phyloP scores from a whole-genome alignment of 441 rosid species.

The Capsella rubella region DNA sequence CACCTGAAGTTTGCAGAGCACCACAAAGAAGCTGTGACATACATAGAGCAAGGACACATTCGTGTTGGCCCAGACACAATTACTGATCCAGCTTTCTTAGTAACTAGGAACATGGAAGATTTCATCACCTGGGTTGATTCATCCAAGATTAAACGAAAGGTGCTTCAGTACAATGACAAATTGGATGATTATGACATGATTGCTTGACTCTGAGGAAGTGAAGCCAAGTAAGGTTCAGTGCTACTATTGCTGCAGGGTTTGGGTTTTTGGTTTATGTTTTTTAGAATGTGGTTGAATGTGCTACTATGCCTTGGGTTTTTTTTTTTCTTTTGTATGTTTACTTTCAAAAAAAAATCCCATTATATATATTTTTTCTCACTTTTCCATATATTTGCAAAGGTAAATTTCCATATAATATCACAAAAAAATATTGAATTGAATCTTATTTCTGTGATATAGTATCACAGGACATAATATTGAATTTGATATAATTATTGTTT shows the following conservation, averaged over 20 bases:
- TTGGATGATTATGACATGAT: slow-evolving; percentile 87
- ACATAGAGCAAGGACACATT: slow-evolving; percentile 91
- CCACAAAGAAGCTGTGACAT: slow-evolving; percentile 86
- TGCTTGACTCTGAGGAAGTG: slow-evolving; percentile 40
- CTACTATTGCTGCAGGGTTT: background rate
- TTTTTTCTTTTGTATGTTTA: background rate
- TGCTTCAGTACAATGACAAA: slow-evolving; percentile 81
- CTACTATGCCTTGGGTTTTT: background rate
- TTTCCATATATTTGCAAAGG: background rate
- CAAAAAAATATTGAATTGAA: no score
- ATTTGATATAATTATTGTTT: no score
- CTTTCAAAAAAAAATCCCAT: background rate
- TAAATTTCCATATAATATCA: background rate
- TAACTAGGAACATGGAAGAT: slow-evolving; percentile 94
- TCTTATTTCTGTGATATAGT: no score
- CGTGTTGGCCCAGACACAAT: slow-evolving; percentile 94
- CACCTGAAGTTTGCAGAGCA: slow-evolving; percentile 85
- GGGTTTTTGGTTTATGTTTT: background rate
- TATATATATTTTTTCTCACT: background rate
- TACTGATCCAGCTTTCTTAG: slow-evolving; percentile 87
- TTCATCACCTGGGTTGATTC: slow-evolving; percentile 96
- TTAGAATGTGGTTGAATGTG: background rate
- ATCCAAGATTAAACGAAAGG: slow-evolving; percentile 89
- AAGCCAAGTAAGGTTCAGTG: background rate
- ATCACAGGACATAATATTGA: no score